phyloP scores from a whole-genome alignment of 352 stramenopile species.

The Phytophthora boehmeriae region DNA sequence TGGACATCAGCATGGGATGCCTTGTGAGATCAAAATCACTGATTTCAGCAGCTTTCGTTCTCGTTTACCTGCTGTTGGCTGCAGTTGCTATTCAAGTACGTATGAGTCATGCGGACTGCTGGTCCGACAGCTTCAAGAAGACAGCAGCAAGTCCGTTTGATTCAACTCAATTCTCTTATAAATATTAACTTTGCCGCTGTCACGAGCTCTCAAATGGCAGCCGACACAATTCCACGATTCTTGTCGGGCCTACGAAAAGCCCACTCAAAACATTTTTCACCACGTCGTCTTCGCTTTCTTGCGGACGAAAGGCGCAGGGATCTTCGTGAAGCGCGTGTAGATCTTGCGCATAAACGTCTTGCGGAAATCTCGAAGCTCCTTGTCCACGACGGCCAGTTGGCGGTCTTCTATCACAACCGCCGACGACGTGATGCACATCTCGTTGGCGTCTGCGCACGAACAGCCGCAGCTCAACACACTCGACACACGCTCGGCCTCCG shows the following conservation, averaged over 20 bases:
- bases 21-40: too few species aligned
- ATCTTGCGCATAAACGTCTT: conserved; percentile 69
- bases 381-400: conserved; percentile 72
- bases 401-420: conserved; percentile 64
- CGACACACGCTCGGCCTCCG: conserved; percentile 42
- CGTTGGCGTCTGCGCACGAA: conserved; percentile 44
- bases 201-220: neutral
- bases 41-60: too few species aligned
- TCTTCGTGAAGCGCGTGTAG: conserved; percentile 52
- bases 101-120: neutral
- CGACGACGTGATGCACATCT: conserved; percentile 48
- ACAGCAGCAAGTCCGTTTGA: neutral
- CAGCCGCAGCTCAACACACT: conserved; percentile 52
- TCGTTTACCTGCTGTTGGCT: neutral
- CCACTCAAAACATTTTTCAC: conserved; percentile 3
- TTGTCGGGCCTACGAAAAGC: conserved; percentile 25
- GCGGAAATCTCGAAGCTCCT: conserved; percentile 64
- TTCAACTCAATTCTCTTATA: conserved; percentile 25
- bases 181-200: conserved; percentile 26
- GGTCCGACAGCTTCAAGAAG: too few species aligned
- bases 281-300: conserved; percentile 23
- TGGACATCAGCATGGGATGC: too few species aligned
- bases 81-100: neutral
- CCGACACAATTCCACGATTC: conserved; percentile 33
- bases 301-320: conserved; percentile 41